Base-by-base conservation (phyloP, 2,329 filamentous ascomycete species). In the Aureobasidium mangrovei region DNA sequence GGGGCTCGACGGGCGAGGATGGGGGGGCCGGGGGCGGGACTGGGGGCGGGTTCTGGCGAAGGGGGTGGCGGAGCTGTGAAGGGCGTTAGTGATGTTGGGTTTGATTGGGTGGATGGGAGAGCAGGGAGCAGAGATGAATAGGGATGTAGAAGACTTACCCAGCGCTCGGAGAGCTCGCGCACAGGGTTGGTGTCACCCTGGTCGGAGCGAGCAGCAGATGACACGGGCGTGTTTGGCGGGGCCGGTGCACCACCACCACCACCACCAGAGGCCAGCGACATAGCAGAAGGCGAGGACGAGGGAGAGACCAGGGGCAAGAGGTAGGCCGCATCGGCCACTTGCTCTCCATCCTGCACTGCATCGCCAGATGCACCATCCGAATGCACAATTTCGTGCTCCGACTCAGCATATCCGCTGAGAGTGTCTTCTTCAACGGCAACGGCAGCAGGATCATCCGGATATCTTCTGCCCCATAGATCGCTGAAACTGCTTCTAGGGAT, bases 31-130 rank as follows among this genome's bases (percentile, higher is more conserved):
- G 4, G 38, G 7, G 3, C 4, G 26, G 3, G 29, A 7, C 33
- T 5, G 36, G 28, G 26, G 56, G 47, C n/a, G 56, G 56, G 47
- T 53, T 55, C 32, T 52, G 46, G 32, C 47, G 52, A 5, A 57
- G 41, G 3, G 56, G 56, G 7, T 51, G 47, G 8, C 47, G 47
- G 5, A 35, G 38, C 47, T 51, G 36, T 41, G 5, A 18, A 4
- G 18, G 2, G 26, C 31, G 47, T 51, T 27, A 51, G 47, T 51
- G 32, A 7, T 35, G 32, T 35, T 35, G 32, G 32, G 6, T 35
- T 35, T 35, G 7, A 35, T 7, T 35, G 32, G 32, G 10, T 35
- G 32, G 26, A 18, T 35, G 29, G 5, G 41, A 29, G 47, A 10
- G 24, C 12, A n/a, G 36, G 18, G 9, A n/a, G 18, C 2, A 41